phyloP scores from a whole-genome alignment of 352 stramenopile genomes.

The Globisporangium paddicum region DNA sequence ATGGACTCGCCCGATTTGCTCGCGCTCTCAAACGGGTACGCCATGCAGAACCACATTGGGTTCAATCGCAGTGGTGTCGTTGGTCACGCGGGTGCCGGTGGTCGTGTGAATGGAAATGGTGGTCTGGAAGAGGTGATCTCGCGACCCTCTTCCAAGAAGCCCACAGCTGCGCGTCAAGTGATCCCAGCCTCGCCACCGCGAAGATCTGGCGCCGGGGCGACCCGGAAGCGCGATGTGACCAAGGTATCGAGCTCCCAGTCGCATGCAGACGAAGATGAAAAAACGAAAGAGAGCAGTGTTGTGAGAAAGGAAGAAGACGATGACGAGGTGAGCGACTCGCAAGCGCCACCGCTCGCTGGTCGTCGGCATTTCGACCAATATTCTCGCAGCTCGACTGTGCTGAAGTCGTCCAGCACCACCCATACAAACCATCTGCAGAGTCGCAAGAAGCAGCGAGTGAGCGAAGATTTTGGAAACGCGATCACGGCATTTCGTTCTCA shows the following conservation, averaged over 20 bases:
- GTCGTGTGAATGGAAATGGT: background rate
- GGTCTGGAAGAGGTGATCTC: slow-evolving; percentile 4
- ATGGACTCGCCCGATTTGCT: slow-evolving; percentile 16
- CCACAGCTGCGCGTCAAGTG: background rate
- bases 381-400: background rate
- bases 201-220: background rate
- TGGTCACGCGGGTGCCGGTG: background rate
- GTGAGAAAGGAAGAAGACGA: slow-evolving; percentile 5
- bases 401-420: background rate
- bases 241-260: slow-evolving; percentile 1
- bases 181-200: background rate
- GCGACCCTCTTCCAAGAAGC: background rate
- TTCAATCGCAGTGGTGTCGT: background rate
- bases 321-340: slow-evolving; percentile 30
- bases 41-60: background rate
- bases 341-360: background rate
- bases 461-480: slow-evolving; percentile 44
- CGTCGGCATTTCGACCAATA: background rate
- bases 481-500: slow-evolving; percentile 40
- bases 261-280: background rate
- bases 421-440: background rate
- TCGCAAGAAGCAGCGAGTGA: slow-evolving; percentile 29
- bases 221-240: background rate
- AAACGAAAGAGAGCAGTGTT: slow-evolving; percentile 1
- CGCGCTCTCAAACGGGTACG: background rate